Base-by-base conservation (phyloP, 176 grass and related monocot species). In the Phyllostachys edulis region DNA sequence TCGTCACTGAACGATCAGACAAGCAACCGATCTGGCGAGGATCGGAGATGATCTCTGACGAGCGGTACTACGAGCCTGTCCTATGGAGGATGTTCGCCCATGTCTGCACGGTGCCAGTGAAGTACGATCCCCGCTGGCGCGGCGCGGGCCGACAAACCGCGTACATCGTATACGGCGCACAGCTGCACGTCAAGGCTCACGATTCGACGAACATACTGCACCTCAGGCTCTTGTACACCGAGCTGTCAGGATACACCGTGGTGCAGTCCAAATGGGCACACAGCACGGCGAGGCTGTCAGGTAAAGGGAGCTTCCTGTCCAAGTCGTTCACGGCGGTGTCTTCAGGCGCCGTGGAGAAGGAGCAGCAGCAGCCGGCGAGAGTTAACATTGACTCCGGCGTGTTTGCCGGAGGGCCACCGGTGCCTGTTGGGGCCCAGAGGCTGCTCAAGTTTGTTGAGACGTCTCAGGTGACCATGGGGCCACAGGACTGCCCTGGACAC, bases 401-500 rank as follows among this genome's bases (percentile, higher is more conserved):
- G 46, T 93, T 92, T 51, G 72, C 89, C 38, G 40, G 83, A 9
- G 92, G 80, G 0, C 93, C 96, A 5, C 96, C 96, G 3, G 83
- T 87, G 73, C 96, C 96, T 0, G 89, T 98, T 4, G 96, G 79
- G 11, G 24, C 87, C 12, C 86, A 87, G 76, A 93, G 86, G 80
- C 76, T 95, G 87, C 81, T 93, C 63, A 98, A 88, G 83, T 95
- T 92, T 75, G 93, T 98, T 0, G 91, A 95, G 36, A 95, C 91
- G 4, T 85, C 87, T 59, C 89, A 95, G 61, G 70, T 98, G 1
- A 92, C 87, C 72, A 93, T 85, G 89, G 96, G 89, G 5, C 87
- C 93, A 0, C 92, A 95, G 82, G 89, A 98, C n/a, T 75, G 50
- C 3, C 96, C 96, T 24, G 96, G 96, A 1, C 61, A 95, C 74